phyloP scores from a whole-genome alignment of 2,329 filamentous ascomycete species.

The Aspergillus pseudoglaucus region DNA sequence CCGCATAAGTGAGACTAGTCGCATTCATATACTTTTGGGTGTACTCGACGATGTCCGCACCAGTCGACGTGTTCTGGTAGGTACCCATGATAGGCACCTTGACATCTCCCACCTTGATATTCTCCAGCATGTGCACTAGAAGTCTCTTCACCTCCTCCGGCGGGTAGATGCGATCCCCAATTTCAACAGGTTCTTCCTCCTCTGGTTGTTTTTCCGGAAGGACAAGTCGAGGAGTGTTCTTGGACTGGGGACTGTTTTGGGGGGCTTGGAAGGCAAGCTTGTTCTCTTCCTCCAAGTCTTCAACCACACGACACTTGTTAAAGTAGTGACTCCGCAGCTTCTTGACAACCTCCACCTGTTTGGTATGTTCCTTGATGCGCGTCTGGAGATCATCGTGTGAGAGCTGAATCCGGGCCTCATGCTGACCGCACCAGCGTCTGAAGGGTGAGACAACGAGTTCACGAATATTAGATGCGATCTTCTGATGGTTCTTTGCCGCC shows the following conservation, averaged over 20 bases:
- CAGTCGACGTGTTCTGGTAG: constrained; percentile 86
- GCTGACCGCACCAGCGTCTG: constrained; percentile 90
- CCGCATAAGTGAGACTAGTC: constrained; percentile 79
- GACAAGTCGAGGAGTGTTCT: constrained; percentile 67
- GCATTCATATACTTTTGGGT: constrained; percentile 81
- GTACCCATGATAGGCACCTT: constrained; percentile 94
- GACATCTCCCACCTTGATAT: constrained; percentile 78
- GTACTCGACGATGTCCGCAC: constrained; percentile 92
- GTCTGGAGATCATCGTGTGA: constrained; percentile 90
- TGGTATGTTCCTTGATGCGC: constrained; percentile 87
- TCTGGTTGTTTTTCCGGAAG: constrained; percentile 62
- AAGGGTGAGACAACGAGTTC: constrained; percentile 94
- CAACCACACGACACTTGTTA: constrained; percentile 94
- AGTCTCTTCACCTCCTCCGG: constrained; percentile 89
- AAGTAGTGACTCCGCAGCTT: constrained; percentile 95
- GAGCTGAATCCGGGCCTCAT: constrained; percentile 82
- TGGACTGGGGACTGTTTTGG: constrained; percentile 57
- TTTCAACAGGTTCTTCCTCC: constrained; percentile 80
- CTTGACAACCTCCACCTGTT: constrained; percentile 81
- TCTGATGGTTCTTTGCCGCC: constrained; percentile 80
- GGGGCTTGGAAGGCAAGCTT: constrained; percentile 95
- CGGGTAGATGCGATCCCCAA: constrained; percentile 81
- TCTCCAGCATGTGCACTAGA: constrained; percentile 75
- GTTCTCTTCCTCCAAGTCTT: constrained; percentile 96
- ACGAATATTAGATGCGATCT: constrained; percentile 92